Percentiles rank a stretch among this genome's conserved stretches.
phyloP scores from a whole-genome alignment of 768 basidiomycete species.

The Lactarius vividus region DNA sequence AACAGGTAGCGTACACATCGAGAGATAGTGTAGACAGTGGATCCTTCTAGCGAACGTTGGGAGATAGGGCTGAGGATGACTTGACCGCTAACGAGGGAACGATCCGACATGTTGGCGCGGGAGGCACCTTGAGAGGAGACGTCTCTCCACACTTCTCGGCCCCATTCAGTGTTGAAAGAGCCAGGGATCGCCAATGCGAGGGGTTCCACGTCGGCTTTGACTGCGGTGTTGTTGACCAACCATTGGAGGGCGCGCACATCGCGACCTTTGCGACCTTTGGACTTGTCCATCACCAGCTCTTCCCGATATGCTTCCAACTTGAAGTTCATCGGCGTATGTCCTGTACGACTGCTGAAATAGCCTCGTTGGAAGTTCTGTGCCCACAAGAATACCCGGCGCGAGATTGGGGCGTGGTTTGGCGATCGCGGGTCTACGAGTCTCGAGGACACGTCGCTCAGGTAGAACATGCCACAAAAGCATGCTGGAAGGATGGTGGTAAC shows the following conservation, averaged over 20 bases:
- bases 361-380: neutral
- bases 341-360: neutral
- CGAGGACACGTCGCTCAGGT: no score
- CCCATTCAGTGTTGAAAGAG: constrained; percentile 4
- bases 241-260: constrained; percentile 2
- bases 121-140: neutral
- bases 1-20: neutral
- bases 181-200: constrained; percentile 4
- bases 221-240: neutral
- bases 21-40: neutral
- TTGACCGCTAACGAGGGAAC: neutral
- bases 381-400: neutral
- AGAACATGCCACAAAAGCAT: no score
- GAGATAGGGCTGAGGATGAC: no score
- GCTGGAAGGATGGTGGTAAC: no score
- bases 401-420: neutral
- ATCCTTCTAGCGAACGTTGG: neutral
- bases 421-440: no score
- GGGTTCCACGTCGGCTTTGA: neutral
- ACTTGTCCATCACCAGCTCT: neutral
- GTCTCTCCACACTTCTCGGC: neutral
- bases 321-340: neutral
- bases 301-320: neutral
- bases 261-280: neutral
- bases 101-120: neutral